Base-by-base conservation (phyloP, 2,329 filamentous ascomycete species). In the Sclerotinia subarctica region DNA sequence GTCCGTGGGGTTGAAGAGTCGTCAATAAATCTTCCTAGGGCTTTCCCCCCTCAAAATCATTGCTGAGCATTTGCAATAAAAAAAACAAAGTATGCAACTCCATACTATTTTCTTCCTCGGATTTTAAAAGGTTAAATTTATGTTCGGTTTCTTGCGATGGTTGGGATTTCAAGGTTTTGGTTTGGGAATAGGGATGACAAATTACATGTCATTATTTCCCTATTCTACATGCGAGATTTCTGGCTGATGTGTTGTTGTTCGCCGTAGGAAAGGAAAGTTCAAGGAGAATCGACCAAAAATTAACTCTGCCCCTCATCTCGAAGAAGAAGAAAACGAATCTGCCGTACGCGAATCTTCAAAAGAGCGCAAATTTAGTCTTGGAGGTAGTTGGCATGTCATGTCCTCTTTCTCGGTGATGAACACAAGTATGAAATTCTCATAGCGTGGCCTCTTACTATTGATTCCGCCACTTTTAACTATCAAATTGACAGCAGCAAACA, bases 391-490 rank as follows among this genome's bases (percentile, higher is more conserved):
- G 54, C 53, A 59, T 66, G 63, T 38, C 15, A 66, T 66, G 64
- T 66, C 64, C 64, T 35, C 53, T 47, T 63, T 51, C 59, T 66
- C 54, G 46, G 44, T 66, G 64, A 66, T 66, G 64, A 66, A 66
- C 64, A 66, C 64, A 66, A 66, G 64, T 66, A 66, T 66, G 64
- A 66, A 49, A 66, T 52, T 59, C 64, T 66, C 44, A 66, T 60
- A 66, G 32, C 32, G 64, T 60, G 54, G 64, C 53, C 64, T 60
- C 42, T 59, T 38, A 53, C 42, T 42, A 53, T 44, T 64, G 32
- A 64, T 53, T 64, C 42, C 44, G 46, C 54, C 44, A 60, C 54
- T 64, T 5, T 51, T n/a, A 5, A 24, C 54, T 46, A 42, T 44
- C 52, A 66, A 66, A 60, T 46, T 60, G 32, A 26, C 64, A 52